These are phyloP conservation scores for Debaryomyces maramus DNA, from an alignment of 805 yeast species.

Conservation along the genomic window DNA sequence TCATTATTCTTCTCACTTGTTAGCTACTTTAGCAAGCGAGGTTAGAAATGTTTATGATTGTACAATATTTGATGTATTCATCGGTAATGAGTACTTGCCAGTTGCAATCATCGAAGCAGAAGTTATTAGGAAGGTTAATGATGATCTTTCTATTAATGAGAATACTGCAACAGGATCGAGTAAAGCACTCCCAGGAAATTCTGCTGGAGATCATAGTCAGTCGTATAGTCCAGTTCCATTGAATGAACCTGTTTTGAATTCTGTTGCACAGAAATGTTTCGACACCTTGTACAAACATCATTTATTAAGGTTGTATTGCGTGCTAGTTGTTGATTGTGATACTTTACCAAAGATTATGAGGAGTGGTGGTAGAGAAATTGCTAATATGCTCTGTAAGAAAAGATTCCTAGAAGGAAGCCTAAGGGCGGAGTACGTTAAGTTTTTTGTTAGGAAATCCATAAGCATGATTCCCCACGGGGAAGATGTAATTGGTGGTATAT, in stretches of 20 bases:
- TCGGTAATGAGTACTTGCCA: conserved; percentile 79
- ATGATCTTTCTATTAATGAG: conserved; percentile 20
- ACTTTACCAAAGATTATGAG: conserved; percentile 80
- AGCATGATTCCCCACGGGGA: conserved; percentile 70
- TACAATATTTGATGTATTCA: conserved; percentile 81
- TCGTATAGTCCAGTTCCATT: conserved; percentile 39
- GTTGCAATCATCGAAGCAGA: conserved; percentile 82
- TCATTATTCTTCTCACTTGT: conserved; percentile 84
- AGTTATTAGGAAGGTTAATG: conserved; percentile 37
- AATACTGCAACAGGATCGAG: conserved; percentile 18
- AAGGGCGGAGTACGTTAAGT: conserved; percentile 78
- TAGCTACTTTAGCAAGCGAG: conserved; percentile 78
- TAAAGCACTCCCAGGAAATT: conserved; percentile 7
- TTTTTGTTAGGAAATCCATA: conserved; percentile 63
- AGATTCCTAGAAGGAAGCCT: conserved; percentile 77
- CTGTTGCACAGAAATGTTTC: conserved; percentile 45
- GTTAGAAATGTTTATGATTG: conserved; percentile 85
- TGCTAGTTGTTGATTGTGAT: conserved; percentile 75
- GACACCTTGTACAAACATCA: conserved; percentile 51
- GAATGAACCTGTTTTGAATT: conserved; percentile 43
- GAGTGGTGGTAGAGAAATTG: conserved; percentile 88
- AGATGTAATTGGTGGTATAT: conserved; percentile 77
- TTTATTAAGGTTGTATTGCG: conserved; percentile 76
- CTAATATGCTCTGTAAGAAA: conserved; percentile 81
- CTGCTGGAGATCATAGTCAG: conserved; percentile 10